A percentile compares a stretch with the other conserved stretches of the same genome.
phyloP scores from a whole-genome alignment of 2,329 filamentous ascomycete genomes.

The Cytospora chrysosperma region DNA sequence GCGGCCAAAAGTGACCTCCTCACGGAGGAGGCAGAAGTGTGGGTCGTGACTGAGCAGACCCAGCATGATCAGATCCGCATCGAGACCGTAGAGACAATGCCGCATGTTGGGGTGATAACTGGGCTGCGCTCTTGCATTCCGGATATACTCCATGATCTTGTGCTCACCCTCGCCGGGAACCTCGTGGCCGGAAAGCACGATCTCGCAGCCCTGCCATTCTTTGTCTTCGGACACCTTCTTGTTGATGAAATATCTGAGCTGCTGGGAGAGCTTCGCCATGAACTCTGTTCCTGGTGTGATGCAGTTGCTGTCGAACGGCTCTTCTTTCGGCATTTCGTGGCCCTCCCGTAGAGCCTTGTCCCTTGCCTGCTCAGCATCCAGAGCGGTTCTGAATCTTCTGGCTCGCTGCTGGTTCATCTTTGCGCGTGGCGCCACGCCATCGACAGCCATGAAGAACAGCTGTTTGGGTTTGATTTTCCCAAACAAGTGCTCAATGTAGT shows the following conservation, averaged over 20 bases:
- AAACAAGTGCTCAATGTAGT: conserved; percentile 98
- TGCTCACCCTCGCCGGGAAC: conserved; percentile 98
- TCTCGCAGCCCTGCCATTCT: conserved; percentile 96
- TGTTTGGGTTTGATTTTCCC: conserved; percentile 98
- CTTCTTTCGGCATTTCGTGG: conserved; percentile 89
- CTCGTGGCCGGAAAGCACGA: conserved; percentile 95
- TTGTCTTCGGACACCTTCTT: conserved; percentile 97
- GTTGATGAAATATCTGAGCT: conserved; percentile 97
- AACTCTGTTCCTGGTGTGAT: conserved; percentile 97
- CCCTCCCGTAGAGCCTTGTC: conserved; percentile 91
- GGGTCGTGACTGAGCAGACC: conserved; percentile 96
- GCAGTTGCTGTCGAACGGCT: conserved; percentile 97
- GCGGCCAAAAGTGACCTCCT: conserved; percentile 96
- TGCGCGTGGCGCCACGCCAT: conserved; percentile 93
- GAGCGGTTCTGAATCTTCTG: conserved; percentile 87
- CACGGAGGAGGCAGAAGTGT: conserved; percentile 94
- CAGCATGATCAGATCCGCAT: conserved; percentile 98
- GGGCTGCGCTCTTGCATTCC: conserved; percentile 92
- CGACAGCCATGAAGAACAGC: conserved; percentile 99
- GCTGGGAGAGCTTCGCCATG: conserved; percentile 92
- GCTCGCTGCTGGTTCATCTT: conserved; percentile 99
- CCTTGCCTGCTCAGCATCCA: conserved; percentile 84
- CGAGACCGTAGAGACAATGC: conserved; percentile 94
- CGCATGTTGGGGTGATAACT: conserved; percentile 90
- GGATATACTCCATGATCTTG: conserved; percentile 99